Conservation (phyloP, 2,329 filamentous ascomycete genomes). For the Cladophialophora bantiana region DNA sequence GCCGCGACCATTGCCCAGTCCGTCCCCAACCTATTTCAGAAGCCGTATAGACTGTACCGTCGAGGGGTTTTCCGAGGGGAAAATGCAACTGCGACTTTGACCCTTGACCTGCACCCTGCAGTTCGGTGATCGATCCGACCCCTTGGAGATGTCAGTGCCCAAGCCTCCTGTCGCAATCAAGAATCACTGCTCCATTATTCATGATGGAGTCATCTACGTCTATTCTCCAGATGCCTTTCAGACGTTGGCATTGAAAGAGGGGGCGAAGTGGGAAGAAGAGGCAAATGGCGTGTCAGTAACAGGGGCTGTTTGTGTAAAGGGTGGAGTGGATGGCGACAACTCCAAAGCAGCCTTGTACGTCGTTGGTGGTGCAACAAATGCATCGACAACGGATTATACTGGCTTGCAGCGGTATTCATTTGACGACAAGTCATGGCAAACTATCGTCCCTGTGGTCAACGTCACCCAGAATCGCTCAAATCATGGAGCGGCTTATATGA, state of each 20-base stretch:
- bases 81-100: conserved; percentile 30
- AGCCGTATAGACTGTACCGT: not conserved
- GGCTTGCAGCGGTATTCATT: conserved; percentile 77
- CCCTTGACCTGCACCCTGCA: conserved; percentile 8
- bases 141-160: conserved; percentile 70
- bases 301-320: conserved; percentile 78
- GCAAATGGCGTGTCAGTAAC: conserved; percentile 72
- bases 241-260: conserved; percentile 71
- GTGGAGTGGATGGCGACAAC: conserved; percentile 64
- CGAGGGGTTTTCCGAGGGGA: conserved; percentile 6
- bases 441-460: conserved; percentile 56
- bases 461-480: conserved; percentile 73
- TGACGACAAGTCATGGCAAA: conserved; percentile 64
- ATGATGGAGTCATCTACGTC: conserved; percentile 83
- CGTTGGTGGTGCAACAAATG: conserved; percentile 73
- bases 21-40: not conserved
- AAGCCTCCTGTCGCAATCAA: conserved; percentile 72
- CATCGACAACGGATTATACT: conserved; percentile 64
- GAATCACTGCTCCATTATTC: conserved; percentile 80
- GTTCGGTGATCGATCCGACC: conserved; percentile 13
- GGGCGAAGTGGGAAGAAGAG: conserved; percentile 74
- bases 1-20: not conserved
- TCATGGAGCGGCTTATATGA: conserved; percentile 79
- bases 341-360: conserved; percentile 74
- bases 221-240: conserved; percentile 79